Evolutionary conservation across 1,284 basidiomycete species (phyloP).

Genomic region (Pyrrhoderma noxium): DNA sequence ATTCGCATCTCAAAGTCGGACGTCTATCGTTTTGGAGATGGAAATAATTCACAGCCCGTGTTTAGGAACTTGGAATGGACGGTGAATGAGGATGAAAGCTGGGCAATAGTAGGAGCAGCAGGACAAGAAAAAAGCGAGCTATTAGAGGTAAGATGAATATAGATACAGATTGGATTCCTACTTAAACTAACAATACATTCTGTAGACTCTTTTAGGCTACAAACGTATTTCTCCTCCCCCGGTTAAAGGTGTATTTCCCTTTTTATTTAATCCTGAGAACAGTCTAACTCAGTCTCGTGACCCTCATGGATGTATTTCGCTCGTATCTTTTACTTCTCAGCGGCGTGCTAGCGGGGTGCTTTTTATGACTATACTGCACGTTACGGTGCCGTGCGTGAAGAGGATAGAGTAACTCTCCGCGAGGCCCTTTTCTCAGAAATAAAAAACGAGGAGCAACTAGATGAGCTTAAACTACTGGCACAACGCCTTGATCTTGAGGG

Average conservation of each 20-base stretch:
- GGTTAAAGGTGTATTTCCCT: constrained; percentile 67
- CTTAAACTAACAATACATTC: constrained; percentile 14
- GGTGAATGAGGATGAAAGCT: constrained; percentile 54
- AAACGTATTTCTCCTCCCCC: constrained; percentile 56
- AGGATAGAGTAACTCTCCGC: constrained; percentile 66
- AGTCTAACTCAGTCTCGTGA: constrained; percentile 26
- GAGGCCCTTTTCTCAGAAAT: constrained; percentile 59
- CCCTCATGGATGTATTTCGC: constrained; percentile 45
- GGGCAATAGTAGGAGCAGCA: constrained; percentile 62
- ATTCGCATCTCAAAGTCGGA: constrained; percentile 39
- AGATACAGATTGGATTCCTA: constrained; percentile 11
- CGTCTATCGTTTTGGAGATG: constrained; percentile 45
- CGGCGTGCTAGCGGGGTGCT: constrained; percentile 51
- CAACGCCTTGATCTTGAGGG: constrained; percentile 46
- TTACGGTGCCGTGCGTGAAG: constrained; percentile 81
- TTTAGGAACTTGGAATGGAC: constrained; percentile 54
- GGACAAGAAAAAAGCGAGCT: constrained; percentile 44
- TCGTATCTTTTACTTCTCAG: constrained; percentile 72
- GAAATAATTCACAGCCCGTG: constrained; percentile 37
- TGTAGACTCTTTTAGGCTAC: constrained; percentile 61
- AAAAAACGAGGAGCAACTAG: constrained; percentile 15
- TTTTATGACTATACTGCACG: constrained; percentile 90
- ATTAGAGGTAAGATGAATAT: constrained; percentile 44
- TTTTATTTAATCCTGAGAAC: constrained; percentile 35
- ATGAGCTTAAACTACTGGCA: constrained; percentile 41